Conservation (phyloP, 148 eudicot genomes). For the Hydrangea macrophylla region DNA sequence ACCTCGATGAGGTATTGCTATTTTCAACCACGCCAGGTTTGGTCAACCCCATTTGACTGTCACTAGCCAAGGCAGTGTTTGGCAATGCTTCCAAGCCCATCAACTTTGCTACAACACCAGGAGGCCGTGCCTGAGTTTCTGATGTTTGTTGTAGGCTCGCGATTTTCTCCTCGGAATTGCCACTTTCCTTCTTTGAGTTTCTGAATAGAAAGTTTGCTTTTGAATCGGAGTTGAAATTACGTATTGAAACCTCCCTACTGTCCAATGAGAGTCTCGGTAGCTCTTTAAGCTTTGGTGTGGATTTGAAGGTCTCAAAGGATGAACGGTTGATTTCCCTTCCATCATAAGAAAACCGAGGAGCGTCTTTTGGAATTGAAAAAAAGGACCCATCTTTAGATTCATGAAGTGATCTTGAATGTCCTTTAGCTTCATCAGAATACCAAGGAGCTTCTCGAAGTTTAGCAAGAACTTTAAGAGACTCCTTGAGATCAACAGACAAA, state of each 20-base stretch:
- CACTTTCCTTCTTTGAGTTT: slow-evolving; percentile 28
- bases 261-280: slow-evolving; percentile 75
- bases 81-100: slow-evolving; percentile 85
- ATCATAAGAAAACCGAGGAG: slow-evolving; percentile 66
- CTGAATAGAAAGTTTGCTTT: slow-evolving; percentile 30
- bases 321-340: slow-evolving; percentile 54
- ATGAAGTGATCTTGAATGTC: slow-evolving; percentile 38
- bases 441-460: slow-evolving; percentile 61
- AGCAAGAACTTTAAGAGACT: slow-evolving; percentile 62
- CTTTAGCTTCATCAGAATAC: slow-evolving; percentile 50
- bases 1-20: slow-evolving; percentile 29
- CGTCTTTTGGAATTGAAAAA: slow-evolving; percentile 40
- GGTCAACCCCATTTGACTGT: slow-evolving; percentile 29
- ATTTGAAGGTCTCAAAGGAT: slow-evolving; percentile 29
- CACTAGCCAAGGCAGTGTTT: slow-evolving; percentile 27
- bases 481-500: slow-evolving; percentile 46
- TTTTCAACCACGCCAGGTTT: slow-evolving; percentile 32
- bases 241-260: slow-evolving; percentile 54
- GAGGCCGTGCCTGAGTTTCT: slow-evolving; percentile 39
- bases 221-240: slow-evolving; percentile 38
- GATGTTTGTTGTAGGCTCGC: slow-evolving; percentile 32
- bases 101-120: slow-evolving; percentile 89
- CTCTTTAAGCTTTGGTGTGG: slow-evolving; percentile 46
- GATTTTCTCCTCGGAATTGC: too few relatives aligned
- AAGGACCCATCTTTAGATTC: slow-evolving; percentile 50